Conservation (phyloP, 768 basidiomycete species). For the Xerocomus potaroensis region DNA sequence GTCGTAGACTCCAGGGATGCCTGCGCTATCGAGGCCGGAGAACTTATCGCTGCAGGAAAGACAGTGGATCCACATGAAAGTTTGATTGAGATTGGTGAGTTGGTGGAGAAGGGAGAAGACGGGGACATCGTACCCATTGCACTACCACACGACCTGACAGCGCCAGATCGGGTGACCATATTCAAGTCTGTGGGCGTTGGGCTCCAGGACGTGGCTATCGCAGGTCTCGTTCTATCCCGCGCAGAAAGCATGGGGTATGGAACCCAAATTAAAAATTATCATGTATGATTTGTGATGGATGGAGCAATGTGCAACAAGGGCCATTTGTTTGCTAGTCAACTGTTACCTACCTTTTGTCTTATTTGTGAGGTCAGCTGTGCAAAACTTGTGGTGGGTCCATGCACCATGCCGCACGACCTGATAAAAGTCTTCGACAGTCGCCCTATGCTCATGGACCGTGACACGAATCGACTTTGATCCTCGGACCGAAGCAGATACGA, state of each 20-base stretch:
- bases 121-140: slow-evolving; percentile 10
- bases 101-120: slow-evolving; percentile 31
- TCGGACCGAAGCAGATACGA: too few species aligned
- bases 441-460: too few species aligned
- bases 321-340: too few species aligned
- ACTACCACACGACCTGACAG: slow-evolving; percentile 10
- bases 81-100: slow-evolving; percentile 68
- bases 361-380: too few species aligned
- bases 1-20: slow-evolving; percentile 74
- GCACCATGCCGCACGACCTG: too few species aligned
- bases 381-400: too few species aligned
- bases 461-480: too few species aligned
- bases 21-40: slow-evolving; percentile 76
- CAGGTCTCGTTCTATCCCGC: slow-evolving; percentile 57
- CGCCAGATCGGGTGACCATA: slow-evolving; percentile 55
- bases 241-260: slow-evolving; percentile 57
- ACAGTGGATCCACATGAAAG: slow-evolving; percentile 37
- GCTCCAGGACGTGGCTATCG: slow-evolving; percentile 84
- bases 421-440: too few species aligned
- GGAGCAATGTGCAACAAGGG: too few species aligned
- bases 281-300: too few species aligned
- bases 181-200: slow-evolving; percentile 90
- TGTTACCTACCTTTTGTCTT: too few species aligned
- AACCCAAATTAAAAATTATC: slow-evolving; percentile 43
- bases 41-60: slow-evolving; percentile 52